Evolutionary conservation across 2,329 filamentous ascomycete species (phyloP), one percentile per base, ranked within the genome.

Genomic region (Xylariomycetidae sp.): DNA sequence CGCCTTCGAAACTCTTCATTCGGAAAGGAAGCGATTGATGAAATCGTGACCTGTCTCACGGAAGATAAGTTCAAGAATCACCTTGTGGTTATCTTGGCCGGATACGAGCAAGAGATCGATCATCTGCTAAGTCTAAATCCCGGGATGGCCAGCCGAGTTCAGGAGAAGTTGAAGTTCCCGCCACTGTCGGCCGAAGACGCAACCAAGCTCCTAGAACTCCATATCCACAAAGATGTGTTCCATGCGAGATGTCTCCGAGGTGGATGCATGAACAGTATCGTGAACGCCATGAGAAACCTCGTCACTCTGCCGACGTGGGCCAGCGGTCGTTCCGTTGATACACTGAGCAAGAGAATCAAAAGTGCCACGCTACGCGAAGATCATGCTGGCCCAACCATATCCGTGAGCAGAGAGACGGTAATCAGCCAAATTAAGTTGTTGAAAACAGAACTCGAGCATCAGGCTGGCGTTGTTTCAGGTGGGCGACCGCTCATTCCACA

Each of bases 1-100:
- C 64, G 70, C 1, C 63, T 77, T 3, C 60, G 53, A 0, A 63
- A 69, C 4, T 67, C 66, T 0, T 31, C 41, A 0, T 78, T 68
- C 36, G 69, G 64, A 0, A 59, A 58, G 16, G 54, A 58, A 30
- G 55, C 53, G 2, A 36, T 56, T 6, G 49, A 50, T 12, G 56
- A 61, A 36, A 36, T 59, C 8, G 45, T 55, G 6, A 42, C 50
- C 20, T 41, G 47, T 23, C 28, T 41, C 10, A 41, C 34, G 1
- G 20, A 37, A 16, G 34, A 37, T 3, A 32, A 16, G 14, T 41
- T 33, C 28, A 29, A 14, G 5, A 32, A 30, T 17, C 34, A 35
- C 6, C 22, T 37, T 13, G 34, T 41, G 16, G 32, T 41, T 14
- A 31, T 41, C n/a, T 27, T 37, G 6, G 38, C 38, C 4, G 34